Evolutionary conservation across 345 rosid species (phyloP), one percentile per base, ranked within the genome.

Genomic region (Litchi chinensis): DNA sequence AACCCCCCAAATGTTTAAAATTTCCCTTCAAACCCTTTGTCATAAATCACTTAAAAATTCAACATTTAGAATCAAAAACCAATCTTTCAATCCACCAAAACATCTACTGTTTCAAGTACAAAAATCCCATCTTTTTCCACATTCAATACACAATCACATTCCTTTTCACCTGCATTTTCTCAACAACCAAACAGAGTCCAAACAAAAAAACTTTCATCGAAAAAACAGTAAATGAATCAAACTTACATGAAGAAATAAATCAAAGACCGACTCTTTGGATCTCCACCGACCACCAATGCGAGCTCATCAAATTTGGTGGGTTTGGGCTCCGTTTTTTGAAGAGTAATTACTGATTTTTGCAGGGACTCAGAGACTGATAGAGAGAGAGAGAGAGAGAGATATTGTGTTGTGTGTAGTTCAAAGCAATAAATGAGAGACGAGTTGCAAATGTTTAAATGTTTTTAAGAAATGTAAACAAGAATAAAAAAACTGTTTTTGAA

Each of bases 391-490:
- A 28, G 80, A 75, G 70, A 66, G 68, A 39, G 66, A 43, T 48
- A 32, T 68, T 37, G 74, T 43, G 44, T 2, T n/a, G 48, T 21
- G 79, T 67, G 79, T 11, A 43, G 87, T 81, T 87, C 83, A 84
- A 82, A 79, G 90, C 86, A 87, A 79, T 87, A 82, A 89, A 84
- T 87, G 85, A 75, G 59, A 71, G 57, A 40, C 52, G 8, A n/a
- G 21, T 10, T 40, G 5, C 44, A 65, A 3, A 16, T 68, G 63
- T 57, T 57, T 57, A 8, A n/a, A 57, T 57, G 8, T 71, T 79
- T 81, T 79, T 11, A 52, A 75, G 28, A 72, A 56, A 37, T 32
- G 50, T 57, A 15, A 6, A 32, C 2, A 32, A 32, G 37, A 32
- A 32, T 32, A 32, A 28, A 50, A 46, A 43, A 19, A 60, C 65